Percentiles rank a stretch among this genome's conserved stretches.
Evolutionary conservation across 1,139 yeast genomes (phyloP).

Genomic region (Saccharomyces pastorianus): DNA sequence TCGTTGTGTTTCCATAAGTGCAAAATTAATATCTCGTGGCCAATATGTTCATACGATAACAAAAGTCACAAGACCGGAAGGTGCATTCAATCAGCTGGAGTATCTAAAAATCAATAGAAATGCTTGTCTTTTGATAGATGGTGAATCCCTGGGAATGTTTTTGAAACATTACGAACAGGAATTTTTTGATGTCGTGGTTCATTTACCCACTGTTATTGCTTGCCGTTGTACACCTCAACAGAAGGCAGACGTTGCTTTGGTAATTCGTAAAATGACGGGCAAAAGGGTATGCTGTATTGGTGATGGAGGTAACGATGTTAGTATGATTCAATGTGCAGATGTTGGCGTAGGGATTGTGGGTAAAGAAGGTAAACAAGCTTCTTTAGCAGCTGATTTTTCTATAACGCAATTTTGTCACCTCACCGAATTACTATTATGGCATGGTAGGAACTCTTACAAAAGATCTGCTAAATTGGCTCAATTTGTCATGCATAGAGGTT

Average conservation of each 20-base stretch:
- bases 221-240: constrained; percentile 99
- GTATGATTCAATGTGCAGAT: constrained; percentile 98
- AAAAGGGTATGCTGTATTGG: constrained; percentile 96
- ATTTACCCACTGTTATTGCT: constrained; percentile 87
- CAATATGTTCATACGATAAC: constrained; percentile 87
- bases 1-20: constrained; percentile 89
- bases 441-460: constrained; percentile 94
- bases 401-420: constrained; percentile 86
- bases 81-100: constrained; percentile 68
- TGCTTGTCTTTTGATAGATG: constrained; percentile 84
- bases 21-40: constrained; percentile 85
- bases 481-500: constrained; percentile 92
- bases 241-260: constrained; percentile 86
- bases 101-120: constrained; percentile 56
- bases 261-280: constrained; percentile 71
- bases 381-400: constrained; percentile 93
- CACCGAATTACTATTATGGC: constrained; percentile 87
- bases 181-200: constrained; percentile 68
- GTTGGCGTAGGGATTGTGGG: constrained; percentile 99
- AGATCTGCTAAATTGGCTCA: constrained; percentile 92
- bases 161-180: constrained; percentile 56
- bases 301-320: constrained; percentile 98
- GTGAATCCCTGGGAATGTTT: constrained; percentile 73
- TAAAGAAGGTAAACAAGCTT: constrained; percentile 96
- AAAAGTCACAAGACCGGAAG: constrained; percentile 49